phyloP scores from a whole-genome alignment of 768 basidiomycete genomes.

The Hygrophoropsis aurantiaca region DNA sequence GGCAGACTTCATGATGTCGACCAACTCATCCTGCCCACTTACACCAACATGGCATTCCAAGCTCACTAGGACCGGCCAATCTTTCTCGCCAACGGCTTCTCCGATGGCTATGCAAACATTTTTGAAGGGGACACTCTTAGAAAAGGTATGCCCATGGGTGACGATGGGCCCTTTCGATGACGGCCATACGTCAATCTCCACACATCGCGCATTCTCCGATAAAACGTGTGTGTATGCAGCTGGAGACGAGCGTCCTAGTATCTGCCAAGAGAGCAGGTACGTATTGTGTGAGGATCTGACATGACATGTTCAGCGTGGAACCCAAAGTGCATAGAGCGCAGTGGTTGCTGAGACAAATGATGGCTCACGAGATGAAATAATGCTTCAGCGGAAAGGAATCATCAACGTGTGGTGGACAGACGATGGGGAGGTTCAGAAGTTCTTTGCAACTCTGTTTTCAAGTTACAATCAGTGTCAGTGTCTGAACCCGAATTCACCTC shows the following conservation, averaged over 20 bases:
- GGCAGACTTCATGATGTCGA: slow-evolving; percentile 46
- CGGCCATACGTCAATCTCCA: slow-evolving; percentile 72
- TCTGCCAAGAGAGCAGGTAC: slow-evolving; percentile 57
- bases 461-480: background rate
- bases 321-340: no score
- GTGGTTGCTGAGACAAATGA: background rate
- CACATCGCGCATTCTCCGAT: slow-evolving; percentile 49
- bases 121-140: slow-evolving; percentile 48
- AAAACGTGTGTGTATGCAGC: slow-evolving; percentile 57
- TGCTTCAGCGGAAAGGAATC: slow-evolving; percentile 49
- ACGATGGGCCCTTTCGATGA: slow-evolving; percentile 52
- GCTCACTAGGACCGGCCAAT: slow-evolving; percentile 61
- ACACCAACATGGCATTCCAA: slow-evolving; percentile 63
- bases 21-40: slow-evolving; percentile 51
- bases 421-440: slow-evolving; percentile 36
- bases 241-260: slow-evolving; percentile 54
- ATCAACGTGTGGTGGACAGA: slow-evolving; percentile 33
- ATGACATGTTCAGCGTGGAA: background rate
- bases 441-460: slow-evolving; percentile 17
- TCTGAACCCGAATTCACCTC: no score
- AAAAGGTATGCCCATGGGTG: slow-evolving; percentile 62
- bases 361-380: slow-evolving; percentile 52
- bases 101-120: slow-evolving; percentile 55
- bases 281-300: slow-evolving; percentile 66
- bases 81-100: slow-evolving; percentile 30